These are phyloP conservation scores for Artemisia annua DNA, from an alignment of 129 eudicot species.

Conservation along the genomic window DNA sequence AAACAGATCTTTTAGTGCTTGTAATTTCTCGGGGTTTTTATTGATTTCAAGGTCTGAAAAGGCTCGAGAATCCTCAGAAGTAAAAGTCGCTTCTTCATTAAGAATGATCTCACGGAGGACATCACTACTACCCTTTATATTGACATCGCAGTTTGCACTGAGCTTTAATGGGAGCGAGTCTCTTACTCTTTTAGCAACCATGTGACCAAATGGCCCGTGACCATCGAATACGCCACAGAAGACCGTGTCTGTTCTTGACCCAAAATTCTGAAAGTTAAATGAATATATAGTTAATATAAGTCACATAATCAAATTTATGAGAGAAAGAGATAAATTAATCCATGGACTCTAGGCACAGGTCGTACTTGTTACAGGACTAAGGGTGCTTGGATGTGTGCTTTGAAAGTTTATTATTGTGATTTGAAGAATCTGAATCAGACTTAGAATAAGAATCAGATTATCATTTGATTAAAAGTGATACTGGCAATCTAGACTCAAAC, in stretches of 20 bases:
- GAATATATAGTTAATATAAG: neutral
- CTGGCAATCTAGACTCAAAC: too few relatives aligned
- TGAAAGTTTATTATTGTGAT: too few relatives aligned
- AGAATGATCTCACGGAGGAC: constrained; percentile 54
- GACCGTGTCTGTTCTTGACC: constrained; percentile 74
- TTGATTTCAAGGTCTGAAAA: constrained; percentile 42
- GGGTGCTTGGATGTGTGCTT: too few relatives aligned
- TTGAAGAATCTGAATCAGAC: too few relatives aligned
- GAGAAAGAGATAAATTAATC: neutral
- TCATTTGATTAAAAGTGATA: too few relatives aligned
- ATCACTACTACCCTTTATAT: constrained; percentile 47
- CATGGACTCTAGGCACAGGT: neutral
- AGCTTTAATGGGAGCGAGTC: constrained; percentile 86
- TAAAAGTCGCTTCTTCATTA: constrained; percentile 46
- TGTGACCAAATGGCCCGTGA: constrained; percentile 87
- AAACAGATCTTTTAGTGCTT: constrained; percentile 67
- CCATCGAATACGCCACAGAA: constrained; percentile 97
- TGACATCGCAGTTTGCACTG: constrained; percentile 72
- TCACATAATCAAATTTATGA: constrained; percentile 11
- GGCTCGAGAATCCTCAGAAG: constrained; percentile 48
- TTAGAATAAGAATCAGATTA: too few relatives aligned
- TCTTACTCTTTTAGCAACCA: constrained; percentile 93
- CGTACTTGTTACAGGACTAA: neutral
- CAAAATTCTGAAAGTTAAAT: constrained; percentile 63
- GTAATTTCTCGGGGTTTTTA: constrained; percentile 55